Percentiles rank a stretch among this genome's conserved stretches.
Evolutionary conservation across 2,329 filamentous ascomycete species (phyloP).

Genomic region (Colletotrichum destructivum): DNA sequence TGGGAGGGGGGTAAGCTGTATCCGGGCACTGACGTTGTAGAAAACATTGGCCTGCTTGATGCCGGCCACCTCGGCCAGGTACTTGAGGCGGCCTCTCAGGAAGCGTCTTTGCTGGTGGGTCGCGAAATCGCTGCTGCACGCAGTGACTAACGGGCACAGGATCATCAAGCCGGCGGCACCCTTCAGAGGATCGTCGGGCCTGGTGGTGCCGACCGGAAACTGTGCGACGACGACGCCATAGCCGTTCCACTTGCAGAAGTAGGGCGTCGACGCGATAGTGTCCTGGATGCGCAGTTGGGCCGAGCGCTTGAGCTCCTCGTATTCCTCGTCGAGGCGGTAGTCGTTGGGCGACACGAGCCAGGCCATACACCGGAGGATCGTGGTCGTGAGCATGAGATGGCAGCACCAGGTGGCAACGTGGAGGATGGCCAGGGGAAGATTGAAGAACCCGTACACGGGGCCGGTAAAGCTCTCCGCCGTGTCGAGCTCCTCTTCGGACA

Average conservation of each 20-base stretch:
- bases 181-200: conserved; percentile 40
- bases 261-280: conserved; percentile 43
- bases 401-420: conserved; percentile 44
- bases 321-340: conserved; percentile 42
- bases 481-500: conserved; percentile 40
- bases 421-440: conserved; percentile 42
- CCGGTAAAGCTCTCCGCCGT: conserved; percentile 31
- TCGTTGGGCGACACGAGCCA: conserved; percentile 44
- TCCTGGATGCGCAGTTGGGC: conserved; percentile 43
- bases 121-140: conserved; percentile 43
- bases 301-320: conserved; percentile 40
- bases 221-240: conserved; percentile 37
- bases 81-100: conserved; percentile 41
- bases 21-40: conserved; percentile 39
- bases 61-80: conserved; percentile 44
- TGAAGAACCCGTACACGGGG: conserved; percentile 44
- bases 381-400: conserved; percentile 46
- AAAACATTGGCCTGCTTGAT: conserved; percentile 45
- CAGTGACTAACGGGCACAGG: conserved; percentile 43
- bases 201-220: conserved; percentile 41
- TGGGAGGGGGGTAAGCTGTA: no score
- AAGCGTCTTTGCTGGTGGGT: conserved; percentile 43
- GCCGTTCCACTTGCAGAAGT: conserved; percentile 45
- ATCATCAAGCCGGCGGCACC: conserved; percentile 44
- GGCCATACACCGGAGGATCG: conserved; percentile 44